Evolutionary conservation across 768 basidiomycete species (phyloP), one percentile per base, ranked within the genome.

Genomic region (Mycena belliarum): DNA sequence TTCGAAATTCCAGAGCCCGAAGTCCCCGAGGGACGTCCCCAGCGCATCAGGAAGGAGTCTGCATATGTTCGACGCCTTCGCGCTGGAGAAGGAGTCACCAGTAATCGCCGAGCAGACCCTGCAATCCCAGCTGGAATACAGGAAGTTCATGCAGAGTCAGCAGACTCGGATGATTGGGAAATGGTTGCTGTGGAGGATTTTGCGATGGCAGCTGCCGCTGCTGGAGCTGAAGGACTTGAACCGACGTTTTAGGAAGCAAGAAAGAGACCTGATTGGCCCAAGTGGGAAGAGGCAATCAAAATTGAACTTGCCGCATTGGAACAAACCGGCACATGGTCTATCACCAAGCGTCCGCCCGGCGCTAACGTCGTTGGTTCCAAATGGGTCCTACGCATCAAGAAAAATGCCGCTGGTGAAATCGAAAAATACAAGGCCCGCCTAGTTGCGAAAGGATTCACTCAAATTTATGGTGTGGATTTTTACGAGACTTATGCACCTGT

Each of bases 381-480:
- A 24, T 58, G 44, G 32, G 49, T 58, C 21, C 63, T 68, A 4
- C 69, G 42, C 14, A 59, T 62, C 56, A 65, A 67, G 53, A 44
- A 46, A 26, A 52, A 68, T 38, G 60, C 46, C 9, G 32, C 48
- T 1, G 64, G 67, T 7, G 50, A 59, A 28, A 49, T 66, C 40
- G 51, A 68, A 66, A 79, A 80, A 62, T 78, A 73, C 15, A 55
- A 75, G 12, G 70, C 55, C 8, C 48, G 55, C 9, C n/a, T 82
- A 1, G 76, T 80, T 1, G 77, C 75, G 0, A 66, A 75, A 48
- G 79, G 79, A 0, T 79, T 69, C 65, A 67, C 70, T 0, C 78
- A 82, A 37, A 63, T 69, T 0, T 68, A 66, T 4, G 75, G 76
- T 0, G 33, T 74, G 7, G 74, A 81, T 46, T 81, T 68, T 45